These are phyloP conservation scores for Cryptococcus maquisensis DNA, from an alignment of 1,284 basidiomycete species.

Conservation along the genomic window DNA sequence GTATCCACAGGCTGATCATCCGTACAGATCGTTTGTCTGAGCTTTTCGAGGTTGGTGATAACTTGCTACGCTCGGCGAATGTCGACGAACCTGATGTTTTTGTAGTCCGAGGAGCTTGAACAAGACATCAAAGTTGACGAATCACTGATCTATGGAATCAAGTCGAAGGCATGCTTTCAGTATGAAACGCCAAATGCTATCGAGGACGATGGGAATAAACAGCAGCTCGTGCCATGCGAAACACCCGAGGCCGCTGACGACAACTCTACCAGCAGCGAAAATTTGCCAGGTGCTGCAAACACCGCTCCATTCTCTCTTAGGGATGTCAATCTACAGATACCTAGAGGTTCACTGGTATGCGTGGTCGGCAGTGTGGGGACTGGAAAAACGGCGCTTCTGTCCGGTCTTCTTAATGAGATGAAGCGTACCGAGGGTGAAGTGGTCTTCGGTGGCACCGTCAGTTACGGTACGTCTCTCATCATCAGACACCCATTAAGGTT, in stretches of 20 bases:
- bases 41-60: constrained; percentile 6
- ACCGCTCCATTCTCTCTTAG: constrained; percentile 3
- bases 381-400: constrained; percentile 56
- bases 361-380: constrained; percentile 39
- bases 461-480: constrained; percentile 54
- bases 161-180: constrained; percentile 62
- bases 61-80: too few relatives aligned
- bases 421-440: constrained; percentile 59
- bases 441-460: constrained; percentile 59
- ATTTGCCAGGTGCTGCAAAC: not conserved
- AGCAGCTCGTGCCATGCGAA: not conserved
- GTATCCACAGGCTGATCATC: too few relatives aligned
- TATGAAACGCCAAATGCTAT: constrained; percentile 54
- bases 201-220: too few relatives aligned
- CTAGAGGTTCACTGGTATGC: constrained; percentile 25
- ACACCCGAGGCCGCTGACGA: not conserved
- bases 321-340: constrained; percentile 5
- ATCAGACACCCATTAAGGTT: not conserved
- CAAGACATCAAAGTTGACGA: constrained; percentile 55
- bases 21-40: constrained; percentile 4
- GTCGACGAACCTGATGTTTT: not conserved
- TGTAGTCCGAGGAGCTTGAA: constrained; percentile 58
- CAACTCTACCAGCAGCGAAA: not conserved
- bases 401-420: constrained; percentile 73
- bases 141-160: constrained; percentile 53